Evolutionary conservation across 495 filamentous ascomycete genomes (phyloP).

Genomic region (Jackrogersella minutella): DNA sequence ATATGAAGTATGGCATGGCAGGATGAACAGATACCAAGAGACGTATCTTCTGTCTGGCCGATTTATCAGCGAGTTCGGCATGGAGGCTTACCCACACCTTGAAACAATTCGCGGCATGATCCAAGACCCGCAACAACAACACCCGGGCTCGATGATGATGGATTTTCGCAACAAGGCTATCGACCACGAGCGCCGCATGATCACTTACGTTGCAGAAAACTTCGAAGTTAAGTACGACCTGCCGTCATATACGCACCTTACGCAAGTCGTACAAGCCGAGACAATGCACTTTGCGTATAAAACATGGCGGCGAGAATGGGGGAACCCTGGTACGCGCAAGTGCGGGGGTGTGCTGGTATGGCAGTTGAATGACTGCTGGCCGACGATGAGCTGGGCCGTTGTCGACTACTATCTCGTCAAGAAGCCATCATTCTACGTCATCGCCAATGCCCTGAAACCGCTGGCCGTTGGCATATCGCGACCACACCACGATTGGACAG

Average conservation of each 20-base stretch:
- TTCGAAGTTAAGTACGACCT: conserved; percentile 59
- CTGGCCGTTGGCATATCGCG: conserved; percentile 73
- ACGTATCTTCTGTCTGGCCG: conserved; percentile 73
- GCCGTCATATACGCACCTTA: conserved; percentile 74
- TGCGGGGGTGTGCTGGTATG: conserved; percentile 89
- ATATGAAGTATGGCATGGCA: conserved; percentile 75
- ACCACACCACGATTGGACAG: conserved; percentile 68
- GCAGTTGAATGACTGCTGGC: conserved; percentile 95
- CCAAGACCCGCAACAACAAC: conserved; percentile 65
- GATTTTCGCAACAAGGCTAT: conserved; percentile 90
- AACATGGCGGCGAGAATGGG: conserved; percentile 78
- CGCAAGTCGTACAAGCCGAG: conserved; percentile 83
- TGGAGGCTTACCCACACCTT: conserved; percentile 87
- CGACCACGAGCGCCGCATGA: conserved; percentile 76
- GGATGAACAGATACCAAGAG: conserved; percentile 78
- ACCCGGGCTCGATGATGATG: conserved; percentile 76
- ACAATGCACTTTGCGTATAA: conserved; percentile 78
- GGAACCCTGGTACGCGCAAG: conserved; percentile 60
- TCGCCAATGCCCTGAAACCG: conserved; percentile 71
- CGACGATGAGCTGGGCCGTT: conserved; percentile 79
- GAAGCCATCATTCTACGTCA: conserved; percentile 81
- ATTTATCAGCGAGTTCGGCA: conserved; percentile 86
- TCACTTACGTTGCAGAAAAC: conserved; percentile 80
- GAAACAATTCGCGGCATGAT: conserved; percentile 76
- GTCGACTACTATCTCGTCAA: conserved; percentile 78